Percentiles rank a stretch among this genome's conserved stretches.
phyloP scores from a whole-genome alignment of 192 early-diverging fungal species.

The Coemansia sp. region DNA sequence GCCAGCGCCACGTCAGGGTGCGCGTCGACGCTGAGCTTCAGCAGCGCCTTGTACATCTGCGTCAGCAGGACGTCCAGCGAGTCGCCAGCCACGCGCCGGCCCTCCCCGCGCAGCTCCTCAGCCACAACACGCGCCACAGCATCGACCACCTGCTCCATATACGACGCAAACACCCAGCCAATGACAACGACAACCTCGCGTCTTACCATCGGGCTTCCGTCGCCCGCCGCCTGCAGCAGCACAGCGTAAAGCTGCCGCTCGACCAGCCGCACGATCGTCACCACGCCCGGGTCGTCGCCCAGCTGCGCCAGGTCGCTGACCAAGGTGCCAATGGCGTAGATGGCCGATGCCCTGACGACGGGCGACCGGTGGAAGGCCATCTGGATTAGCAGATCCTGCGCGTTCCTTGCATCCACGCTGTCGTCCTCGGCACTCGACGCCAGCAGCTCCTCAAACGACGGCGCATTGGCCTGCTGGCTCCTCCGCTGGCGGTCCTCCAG shows the following conservation, averaged over 20 bases:
- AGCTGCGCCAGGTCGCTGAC: slow-evolving; percentile 59
- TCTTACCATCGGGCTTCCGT: slow-evolving; percentile 89
- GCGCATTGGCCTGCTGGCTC: slow-evolving; percentile 10
- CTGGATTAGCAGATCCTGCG: slow-evolving; percentile 45
- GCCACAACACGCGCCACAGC: slow-evolving; percentile 62
- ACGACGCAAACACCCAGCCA: slow-evolving; percentile 71
- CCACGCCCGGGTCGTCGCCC: slow-evolving; percentile 64
- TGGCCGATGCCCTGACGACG: slow-evolving; percentile 84
- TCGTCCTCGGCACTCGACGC: slow-evolving; percentile 47
- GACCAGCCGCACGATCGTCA: slow-evolving; percentile 71
- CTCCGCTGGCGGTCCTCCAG: slow-evolving; percentile 22
- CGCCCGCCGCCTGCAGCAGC: slow-evolving; percentile 63
- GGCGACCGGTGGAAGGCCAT: slow-evolving; percentile 56
- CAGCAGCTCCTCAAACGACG: slow-evolving; percentile 52
- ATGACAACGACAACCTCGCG: slow-evolving; percentile 82
- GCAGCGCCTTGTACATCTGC: slow-evolving; percentile 81
- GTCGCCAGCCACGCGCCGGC: slow-evolving; percentile 8
- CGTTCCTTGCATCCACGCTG: slow-evolving; percentile 43
- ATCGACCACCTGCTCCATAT: slow-evolving; percentile 63
- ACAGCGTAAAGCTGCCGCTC: slow-evolving; percentile 67
- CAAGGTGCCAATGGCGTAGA: slow-evolving; percentile 82
- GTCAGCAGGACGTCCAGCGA: slow-evolving; percentile 41
- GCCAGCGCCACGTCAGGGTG: slow-evolving; percentile 72
- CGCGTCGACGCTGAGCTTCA: slow-evolving; percentile 81
- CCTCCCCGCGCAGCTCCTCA: slow-evolving; percentile 51